phyloP scores from a whole-genome alignment of 2,329 filamentous ascomycete species.

The Beauveria asiatica region DNA sequence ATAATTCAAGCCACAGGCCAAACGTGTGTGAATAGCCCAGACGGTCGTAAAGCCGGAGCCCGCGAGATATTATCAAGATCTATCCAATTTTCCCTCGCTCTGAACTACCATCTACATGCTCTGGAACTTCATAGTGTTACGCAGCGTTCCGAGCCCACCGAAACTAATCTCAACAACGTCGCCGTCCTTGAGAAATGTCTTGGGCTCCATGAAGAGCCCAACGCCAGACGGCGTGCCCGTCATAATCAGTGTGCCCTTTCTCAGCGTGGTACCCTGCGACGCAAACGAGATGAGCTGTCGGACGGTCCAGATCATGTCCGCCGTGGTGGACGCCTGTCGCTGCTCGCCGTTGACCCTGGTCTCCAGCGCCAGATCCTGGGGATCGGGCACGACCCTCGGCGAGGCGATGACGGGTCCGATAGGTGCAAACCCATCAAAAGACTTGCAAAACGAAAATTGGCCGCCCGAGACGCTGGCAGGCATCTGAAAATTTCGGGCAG shows the following conservation, averaged over 20 bases:
- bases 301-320: slow-evolving; percentile 39
- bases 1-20: no score
- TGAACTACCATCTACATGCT: not conserved
- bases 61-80: no score
- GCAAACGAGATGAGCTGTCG: slow-evolving; percentile 34
- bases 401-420: slow-evolving; percentile 35
- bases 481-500: slow-evolving; percentile 40
- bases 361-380: not conserved
- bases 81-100: not conserved
- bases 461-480: slow-evolving; percentile 23
- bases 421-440: slow-evolving; percentile 40
- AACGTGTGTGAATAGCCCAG: no score
- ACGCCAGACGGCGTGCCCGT: slow-evolving; percentile 39
- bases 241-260: slow-evolving; percentile 38
- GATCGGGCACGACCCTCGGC: slow-evolving; percentile 15
- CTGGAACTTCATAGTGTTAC: not conserved
- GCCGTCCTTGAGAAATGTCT: slow-evolving; percentile 24
- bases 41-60: no score
- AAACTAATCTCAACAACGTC: slow-evolving; percentile 23
- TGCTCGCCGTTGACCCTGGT: slow-evolving; percentile 36
- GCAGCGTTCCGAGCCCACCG: not conserved
- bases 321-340: slow-evolving; percentile 31
- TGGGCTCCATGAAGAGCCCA: slow-evolving; percentile 21
- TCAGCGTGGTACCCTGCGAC: slow-evolving; percentile 27
- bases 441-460: slow-evolving; percentile 46